phyloP scores from a whole-genome alignment of 2,329 filamentous ascomycete species.

The Knufia fluminis region DNA sequence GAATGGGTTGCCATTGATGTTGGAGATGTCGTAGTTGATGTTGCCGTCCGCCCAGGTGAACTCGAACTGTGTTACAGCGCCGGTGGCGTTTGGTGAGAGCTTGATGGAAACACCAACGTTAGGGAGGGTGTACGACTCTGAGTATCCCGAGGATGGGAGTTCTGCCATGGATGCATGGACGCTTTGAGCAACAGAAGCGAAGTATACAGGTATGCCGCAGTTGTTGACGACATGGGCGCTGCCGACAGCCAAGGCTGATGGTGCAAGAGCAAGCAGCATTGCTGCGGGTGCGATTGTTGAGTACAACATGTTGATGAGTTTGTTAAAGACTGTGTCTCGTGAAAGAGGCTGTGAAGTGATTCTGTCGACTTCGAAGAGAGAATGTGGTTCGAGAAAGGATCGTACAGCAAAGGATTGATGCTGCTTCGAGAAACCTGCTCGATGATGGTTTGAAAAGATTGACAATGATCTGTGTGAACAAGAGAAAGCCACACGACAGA shows the following conservation, averaged over 20 bases:
- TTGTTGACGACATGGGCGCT: conserved; percentile 33
- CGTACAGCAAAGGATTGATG: conserved; percentile 25
- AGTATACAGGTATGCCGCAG: conserved; percentile 30
- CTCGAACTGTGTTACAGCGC: conserved; percentile 32
- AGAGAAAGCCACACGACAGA: conserved; percentile 13
- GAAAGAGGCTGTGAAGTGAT: background rate
- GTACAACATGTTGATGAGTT: conserved; percentile 20
- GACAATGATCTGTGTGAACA: conserved; percentile 17
- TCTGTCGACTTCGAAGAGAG: conserved; percentile 2
- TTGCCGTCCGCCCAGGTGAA: conserved; percentile 31
- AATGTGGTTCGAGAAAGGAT: conserved; percentile 13
- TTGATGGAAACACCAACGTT: conserved; percentile 33
- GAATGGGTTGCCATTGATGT: conserved; percentile 37
- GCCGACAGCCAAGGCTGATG: conserved; percentile 29
- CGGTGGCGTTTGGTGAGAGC: conserved; percentile 30
- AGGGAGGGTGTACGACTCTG: conserved; percentile 30
- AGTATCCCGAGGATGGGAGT: conserved; percentile 29
- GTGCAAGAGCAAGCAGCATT: conserved; percentile 26
- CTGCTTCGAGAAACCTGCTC: conserved; percentile 23
- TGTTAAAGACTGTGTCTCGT: conserved; percentile 1
- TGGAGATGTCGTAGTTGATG: conserved; percentile 36
- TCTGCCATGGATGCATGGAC: conserved; percentile 26
- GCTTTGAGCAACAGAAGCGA: conserved; percentile 31
- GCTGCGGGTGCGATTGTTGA: conserved; percentile 24
- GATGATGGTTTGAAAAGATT: conserved; percentile 16